Evolutionary conservation across 805 yeast genomes (phyloP).

Genomic region (Candida morakotiae): DNA sequence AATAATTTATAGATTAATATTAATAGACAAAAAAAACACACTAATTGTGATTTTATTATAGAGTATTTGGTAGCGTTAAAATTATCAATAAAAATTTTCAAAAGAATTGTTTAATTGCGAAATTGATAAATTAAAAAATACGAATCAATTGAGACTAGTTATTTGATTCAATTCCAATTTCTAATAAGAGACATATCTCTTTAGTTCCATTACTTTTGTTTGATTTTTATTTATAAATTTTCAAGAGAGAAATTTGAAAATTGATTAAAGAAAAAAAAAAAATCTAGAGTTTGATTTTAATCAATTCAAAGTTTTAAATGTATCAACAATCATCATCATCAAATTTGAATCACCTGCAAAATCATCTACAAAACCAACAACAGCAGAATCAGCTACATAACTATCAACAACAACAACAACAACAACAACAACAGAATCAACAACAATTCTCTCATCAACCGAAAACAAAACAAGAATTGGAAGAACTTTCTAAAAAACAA

Average conservation of each 20-base stretch:
- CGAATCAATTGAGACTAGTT: no score
- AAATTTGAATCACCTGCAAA: slow-evolving; percentile 7
- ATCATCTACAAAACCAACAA: slow-evolving; percentile 9
- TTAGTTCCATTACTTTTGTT: no score
- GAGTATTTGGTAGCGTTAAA: no score
- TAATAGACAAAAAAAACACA: slow-evolving; percentile 53
- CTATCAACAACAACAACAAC: slow-evolving; percentile 4
- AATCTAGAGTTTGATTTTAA: slow-evolving; percentile 45
- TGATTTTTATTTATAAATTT: no score
- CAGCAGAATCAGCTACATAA: slow-evolving; percentile 9
- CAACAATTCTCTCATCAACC: slow-evolving; percentile 6
- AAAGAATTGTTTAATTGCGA: no score
- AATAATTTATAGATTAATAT: slow-evolving; percentile 58
- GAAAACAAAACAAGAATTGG: slow-evolving; percentile 2
- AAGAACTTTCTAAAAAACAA: slow-evolving; percentile 5
- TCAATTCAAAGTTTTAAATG: slow-evolving; percentile 42
- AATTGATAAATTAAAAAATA: no score
- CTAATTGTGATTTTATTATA: no score
- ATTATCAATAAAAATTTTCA: no score
- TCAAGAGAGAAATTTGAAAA: no score
- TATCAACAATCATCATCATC: neutral
- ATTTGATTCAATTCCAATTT: no score
- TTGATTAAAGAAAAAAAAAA: neutral
- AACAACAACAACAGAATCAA: slow-evolving; percentile 8
- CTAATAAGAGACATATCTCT: no score